Base-by-base conservation (phyloP, 306 rosid genomes). In the Prinsepia uniflora region DNA sequence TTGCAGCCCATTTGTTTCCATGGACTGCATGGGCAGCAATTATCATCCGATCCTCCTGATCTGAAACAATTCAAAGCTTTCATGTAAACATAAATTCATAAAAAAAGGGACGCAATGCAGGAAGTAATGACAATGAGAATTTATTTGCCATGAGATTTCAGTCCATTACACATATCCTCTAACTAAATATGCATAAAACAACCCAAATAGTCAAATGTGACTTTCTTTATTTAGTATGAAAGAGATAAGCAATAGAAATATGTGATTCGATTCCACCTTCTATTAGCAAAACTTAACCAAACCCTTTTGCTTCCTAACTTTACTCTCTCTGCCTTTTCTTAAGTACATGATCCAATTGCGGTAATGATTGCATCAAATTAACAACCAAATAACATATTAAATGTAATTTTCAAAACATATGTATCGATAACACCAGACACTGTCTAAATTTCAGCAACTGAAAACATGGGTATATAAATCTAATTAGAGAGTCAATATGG, bases 1-100 rank as follows among this genome's bases (percentile, higher is more conserved):
- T 92, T 41, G 88, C 95, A 66, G 96, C 96, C 98, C 98, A 92
- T 77, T 87, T 92, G 82, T 92, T 92, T 48, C 97, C 97, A 57
- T 89, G 96, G 67, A 91, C 53, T 71, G 88, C 87, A 78, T 94
- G 99, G 71, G 99, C 97, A 74, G 90, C 81, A 77, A 94, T 86
- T 73, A 94, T 94, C 80, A 87, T 87, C 72, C 66, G 79, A 67
- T 94, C 99, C 70, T 94, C 99, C 83, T 86, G 97, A 73, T 89
- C 99, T 94, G 92, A 75, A 80, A 80, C 39, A 77, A 59, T 34
- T 61, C 54, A 39, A 22, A 62, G 8, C 53, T 46, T 62, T 78
- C 19, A 11, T 60, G 76, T 40, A 46, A 36, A 20, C 63, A 42
- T 57, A 46, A 43, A 70, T 20, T 42, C n/a, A 70, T n/a, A 17